Evolutionary conservation across 164 flowering plant species (phyloP).

Genomic region (Vitis rotundifolia): DNA sequence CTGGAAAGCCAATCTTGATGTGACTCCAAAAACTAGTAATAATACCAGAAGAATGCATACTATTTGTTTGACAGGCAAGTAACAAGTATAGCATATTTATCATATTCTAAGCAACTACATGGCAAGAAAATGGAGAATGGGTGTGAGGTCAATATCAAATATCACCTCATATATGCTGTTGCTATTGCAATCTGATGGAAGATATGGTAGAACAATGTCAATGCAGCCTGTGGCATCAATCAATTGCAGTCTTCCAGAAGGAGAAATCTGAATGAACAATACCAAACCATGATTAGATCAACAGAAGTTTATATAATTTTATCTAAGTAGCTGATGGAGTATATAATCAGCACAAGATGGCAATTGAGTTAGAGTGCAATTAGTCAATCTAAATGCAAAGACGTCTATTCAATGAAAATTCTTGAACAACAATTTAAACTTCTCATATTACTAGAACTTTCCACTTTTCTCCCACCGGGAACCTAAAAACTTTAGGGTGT

Average conservation of each 20-base stretch:
- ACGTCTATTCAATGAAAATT: background rate
- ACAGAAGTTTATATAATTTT: background rate
- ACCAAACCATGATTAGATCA: background rate
- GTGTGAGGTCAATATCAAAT: background rate
- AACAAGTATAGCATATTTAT: background rate
- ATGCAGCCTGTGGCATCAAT: conserved; percentile 80
- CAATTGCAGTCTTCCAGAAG: conserved; percentile 80
- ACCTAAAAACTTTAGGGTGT: too few relatives aligned
- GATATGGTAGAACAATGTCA: conserved; percentile 70
- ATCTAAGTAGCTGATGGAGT: background rate
- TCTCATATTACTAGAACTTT: background rate
- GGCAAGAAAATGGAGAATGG: background rate
- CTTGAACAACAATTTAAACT: background rate
- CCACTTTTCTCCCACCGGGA: too few relatives aligned
- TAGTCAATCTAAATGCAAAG: background rate
- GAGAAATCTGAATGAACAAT: conserved; percentile 48
- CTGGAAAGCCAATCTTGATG: conserved; percentile 31
- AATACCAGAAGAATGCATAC: background rate
- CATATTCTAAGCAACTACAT: background rate
- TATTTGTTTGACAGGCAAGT: too few relatives aligned
- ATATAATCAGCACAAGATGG: background rate
- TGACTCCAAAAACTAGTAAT: background rate
- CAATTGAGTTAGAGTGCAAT: too few relatives aligned
- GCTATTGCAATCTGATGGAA: conserved; percentile 48
- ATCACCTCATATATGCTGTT: conserved; percentile 68